Evolutionary conservation across 1,284 basidiomycete species (phyloP).

Genomic region (Bjerkandera adusta): DNA sequence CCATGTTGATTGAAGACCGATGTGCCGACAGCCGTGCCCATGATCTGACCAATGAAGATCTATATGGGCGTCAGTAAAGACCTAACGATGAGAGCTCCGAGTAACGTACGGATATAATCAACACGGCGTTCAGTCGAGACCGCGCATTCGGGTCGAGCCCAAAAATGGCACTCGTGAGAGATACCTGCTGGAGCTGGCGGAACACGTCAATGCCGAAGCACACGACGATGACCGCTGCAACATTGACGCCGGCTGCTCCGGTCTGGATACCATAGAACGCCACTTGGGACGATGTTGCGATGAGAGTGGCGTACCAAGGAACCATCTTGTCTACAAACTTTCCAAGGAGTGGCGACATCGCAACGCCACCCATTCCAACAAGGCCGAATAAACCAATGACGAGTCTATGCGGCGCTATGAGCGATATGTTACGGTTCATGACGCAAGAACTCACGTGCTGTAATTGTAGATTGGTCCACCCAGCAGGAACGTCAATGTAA

Average conservation of each 20-base stretch:
- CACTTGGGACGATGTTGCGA: conserved; percentile 30
- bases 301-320: conserved; percentile 43
- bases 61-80: conserved; percentile 6
- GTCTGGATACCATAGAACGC: conserved; percentile 36
- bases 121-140: conserved; percentile 46
- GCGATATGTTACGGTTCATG: background rate
- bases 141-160: conserved; percentile 31
- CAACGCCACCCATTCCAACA: conserved; percentile 42
- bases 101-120: conserved; percentile 37
- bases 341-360: conserved; percentile 46
- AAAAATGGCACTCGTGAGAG: conserved; percentile 35
- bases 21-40: conserved; percentile 49
- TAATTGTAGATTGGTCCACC: conserved; percentile 42
- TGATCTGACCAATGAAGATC: conserved; percentile 46
- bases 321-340: conserved; percentile 43
- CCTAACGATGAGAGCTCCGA: conserved; percentile 36
- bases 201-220: conserved; percentile 43
- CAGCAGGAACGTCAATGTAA: conserved; percentile 46
- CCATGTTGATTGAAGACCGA: conserved; percentile 50
- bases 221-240: conserved; percentile 40
- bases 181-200: conserved; percentile 40
- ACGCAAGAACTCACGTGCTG: conserved; percentile 25
- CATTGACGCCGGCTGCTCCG: conserved; percentile 38
- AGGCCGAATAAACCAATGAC: conserved; percentile 52
- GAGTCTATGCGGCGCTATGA: conserved; percentile 28